Conservation (phyloP, 192 early-diverging fungal species). For the Helicostylum pulchrum region DNA sequence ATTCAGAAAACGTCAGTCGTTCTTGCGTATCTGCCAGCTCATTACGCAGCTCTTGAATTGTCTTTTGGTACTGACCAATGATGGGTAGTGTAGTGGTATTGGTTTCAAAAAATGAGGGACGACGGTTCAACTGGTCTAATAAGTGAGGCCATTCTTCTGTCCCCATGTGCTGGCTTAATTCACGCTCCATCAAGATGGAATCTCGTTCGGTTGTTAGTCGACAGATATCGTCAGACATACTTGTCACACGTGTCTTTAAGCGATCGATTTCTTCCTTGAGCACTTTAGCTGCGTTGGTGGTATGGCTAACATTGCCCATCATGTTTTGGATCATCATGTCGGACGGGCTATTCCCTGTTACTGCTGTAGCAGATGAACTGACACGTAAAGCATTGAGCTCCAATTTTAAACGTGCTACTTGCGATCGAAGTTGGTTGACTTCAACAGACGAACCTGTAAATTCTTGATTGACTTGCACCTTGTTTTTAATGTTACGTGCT, state of each 20-base stretch:
- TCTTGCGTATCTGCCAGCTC: conserved; percentile 34
- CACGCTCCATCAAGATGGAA: conserved; percentile 46
- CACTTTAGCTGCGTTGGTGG: background rate
- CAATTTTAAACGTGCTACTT: conserved; percentile 46
- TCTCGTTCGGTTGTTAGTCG: conserved; percentile 44
- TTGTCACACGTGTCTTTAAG: conserved; percentile 40
- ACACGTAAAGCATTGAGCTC: conserved; percentile 32
- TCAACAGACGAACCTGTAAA: conserved; percentile 46
- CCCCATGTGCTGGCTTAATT: conserved; percentile 10
- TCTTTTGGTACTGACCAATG: conserved; percentile 23
- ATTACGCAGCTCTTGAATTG: conserved; percentile 27
- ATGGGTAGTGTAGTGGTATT: conserved; percentile 11
- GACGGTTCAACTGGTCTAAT: background rate
- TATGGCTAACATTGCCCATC: background rate
- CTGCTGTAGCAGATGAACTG: background rate
- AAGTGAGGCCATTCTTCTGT: conserved; percentile 4
- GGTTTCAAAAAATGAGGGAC: no score
- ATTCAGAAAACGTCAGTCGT: conserved; percentile 28
- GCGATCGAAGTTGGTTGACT: conserved; percentile 47
- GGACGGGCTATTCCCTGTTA: background rate
- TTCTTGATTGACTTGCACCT: conserved; percentile 49
- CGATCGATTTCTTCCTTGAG: conserved; percentile 34
- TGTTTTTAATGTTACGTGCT: conserved; percentile 94
- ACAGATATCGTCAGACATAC: conserved; percentile 39
- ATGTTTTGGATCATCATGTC: background rate